Percentiles rank a stretch among this genome's conserved stretches.
phyloP scores from a whole-genome alignment of 2,329 filamentous ascomycete species.

The Arthroderma sp. region DNA sequence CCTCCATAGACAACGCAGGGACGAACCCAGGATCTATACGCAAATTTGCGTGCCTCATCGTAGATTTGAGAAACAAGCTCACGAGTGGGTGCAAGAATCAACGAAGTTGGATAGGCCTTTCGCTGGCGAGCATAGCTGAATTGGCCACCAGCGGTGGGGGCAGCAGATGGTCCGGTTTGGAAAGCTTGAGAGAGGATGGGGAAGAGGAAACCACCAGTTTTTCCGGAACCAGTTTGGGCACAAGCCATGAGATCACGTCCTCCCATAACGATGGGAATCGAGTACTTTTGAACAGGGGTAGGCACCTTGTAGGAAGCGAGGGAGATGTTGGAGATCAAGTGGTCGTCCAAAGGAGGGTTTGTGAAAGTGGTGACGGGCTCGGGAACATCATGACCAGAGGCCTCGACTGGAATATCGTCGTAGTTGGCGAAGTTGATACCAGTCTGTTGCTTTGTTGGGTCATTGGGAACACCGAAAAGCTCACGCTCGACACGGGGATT shows the following conservation, averaged over 20 bases:
- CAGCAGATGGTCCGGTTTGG: slow-evolving; percentile 65
- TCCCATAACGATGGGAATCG: slow-evolving; percentile 95
- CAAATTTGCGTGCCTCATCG: slow-evolving; percentile 94
- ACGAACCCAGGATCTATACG: slow-evolving; percentile 96
- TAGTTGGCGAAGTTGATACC: slow-evolving; percentile 99
- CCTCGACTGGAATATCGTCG: slow-evolving; percentile 97
- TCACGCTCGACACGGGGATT: slow-evolving; percentile 90
- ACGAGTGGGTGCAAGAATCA: slow-evolving; percentile 92
- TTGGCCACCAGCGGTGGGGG: slow-evolving; percentile 47
- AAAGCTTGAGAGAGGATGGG: slow-evolving; percentile 97
- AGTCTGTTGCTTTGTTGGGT: slow-evolving; percentile 87
- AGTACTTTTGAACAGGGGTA: slow-evolving; percentile 98
- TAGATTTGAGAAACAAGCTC: slow-evolving; percentile 98
- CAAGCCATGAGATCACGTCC: slow-evolving; percentile 98
- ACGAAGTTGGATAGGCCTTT: slow-evolving; percentile 91
- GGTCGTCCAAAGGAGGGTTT: slow-evolving; percentile 89
- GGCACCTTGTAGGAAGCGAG: slow-evolving; percentile 89
- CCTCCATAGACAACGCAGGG: slow-evolving; percentile 98
- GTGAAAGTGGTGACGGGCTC: slow-evolving; percentile 83
- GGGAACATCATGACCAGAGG: slow-evolving; percentile 83
- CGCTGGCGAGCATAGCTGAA: slow-evolving; percentile 77
- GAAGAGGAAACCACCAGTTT: slow-evolving; percentile 99
- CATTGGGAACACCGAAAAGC: slow-evolving; percentile 81
- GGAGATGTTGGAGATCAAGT: slow-evolving; percentile 84
- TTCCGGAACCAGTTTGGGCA: slow-evolving; percentile 98